Evolutionary conservation across 148 eudicot species (phyloP), one percentile per base, ranked within the genome.

Genomic region (Rhododendron vialii): DNA sequence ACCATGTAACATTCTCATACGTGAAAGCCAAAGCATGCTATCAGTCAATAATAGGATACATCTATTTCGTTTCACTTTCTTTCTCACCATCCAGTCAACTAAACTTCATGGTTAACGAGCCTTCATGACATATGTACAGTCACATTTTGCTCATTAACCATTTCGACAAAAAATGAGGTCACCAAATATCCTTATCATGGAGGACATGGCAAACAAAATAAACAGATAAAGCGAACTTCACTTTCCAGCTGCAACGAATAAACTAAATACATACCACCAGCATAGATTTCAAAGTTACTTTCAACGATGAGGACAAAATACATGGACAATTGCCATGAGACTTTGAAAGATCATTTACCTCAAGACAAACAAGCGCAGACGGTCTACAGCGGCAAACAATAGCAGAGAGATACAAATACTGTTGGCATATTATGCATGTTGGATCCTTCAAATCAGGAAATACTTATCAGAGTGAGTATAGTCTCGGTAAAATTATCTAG

Each of bases 391-490:
- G 88, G 92, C 99, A 98, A 89, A 88, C 93, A 90, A 94, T 94
- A 84, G 99, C 99, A 61, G 99, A 98, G 83, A 98, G 98, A 89
- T 94, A 95, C 91, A 95, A 88, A 86, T 92, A 91, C 82, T 95
- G 98, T 87, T 93, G 96, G 91, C 99, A 98, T 86, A 98, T 98
- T 87, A 98, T 90, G 93, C 99, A 98, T 61, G 92, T 91, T 36
- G 96, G 98, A 88, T 98, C 99, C 99, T 98, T 90, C 90, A 88
- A 89, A 91, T 26, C 86, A 78, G 78, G 83, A 82, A 15, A 82
- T 88, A 36, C 24, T 35, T 30, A 79, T 88, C 89, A 85, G 63
- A 47, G 55, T 22, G 2, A 55, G 81, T 38, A 85, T 71, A 80
- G 82, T 48, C 33, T 78, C 26, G 47, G n/a, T 13, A 48, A 45